Conservation (phyloP, 768 basidiomycete genomes). For the Boletus subparvulus region DNA sequence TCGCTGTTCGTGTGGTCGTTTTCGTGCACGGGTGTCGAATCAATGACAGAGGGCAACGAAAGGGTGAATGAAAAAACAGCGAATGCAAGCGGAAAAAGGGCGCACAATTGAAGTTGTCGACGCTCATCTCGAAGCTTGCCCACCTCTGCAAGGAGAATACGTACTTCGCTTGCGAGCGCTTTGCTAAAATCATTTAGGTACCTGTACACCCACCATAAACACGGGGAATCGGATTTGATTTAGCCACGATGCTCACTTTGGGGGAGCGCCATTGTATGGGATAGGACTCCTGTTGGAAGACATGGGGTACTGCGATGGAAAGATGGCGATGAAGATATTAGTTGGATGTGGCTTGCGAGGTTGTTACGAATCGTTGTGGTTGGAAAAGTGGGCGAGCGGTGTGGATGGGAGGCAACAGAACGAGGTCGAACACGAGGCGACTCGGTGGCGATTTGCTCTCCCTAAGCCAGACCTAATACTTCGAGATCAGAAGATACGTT, state of each 20-base stretch:
- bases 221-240: background rate
- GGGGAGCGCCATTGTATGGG: constrained; percentile 33
- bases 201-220: constrained; percentile 28
- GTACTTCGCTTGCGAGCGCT: constrained; percentile 59
- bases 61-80: background rate
- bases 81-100: constrained; percentile 5
- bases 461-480: too few species aligned
- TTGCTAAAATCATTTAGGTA: constrained; percentile 64
- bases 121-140: constrained; percentile 62
- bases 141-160: constrained; percentile 58
- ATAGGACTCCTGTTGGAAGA: constrained; percentile 35
- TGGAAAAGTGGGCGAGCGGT: background rate
- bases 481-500: too few species aligned
- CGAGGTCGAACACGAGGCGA: constrained; percentile 25
- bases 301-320: constrained; percentile 21
- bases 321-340: background rate
- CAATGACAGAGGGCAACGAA: background rate
- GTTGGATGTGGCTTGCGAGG: background rate
- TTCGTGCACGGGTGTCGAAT: background rate
- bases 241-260: constrained; percentile 28
- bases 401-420: constrained; percentile 16
- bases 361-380: constrained; percentile 3
- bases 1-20: constrained; percentile 48
- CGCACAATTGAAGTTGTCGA: constrained; percentile 54
- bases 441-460: background rate